Conservation (phyloP, 2,329 filamentous ascomycete genomes). For the Diaporthe ampelina region DNA sequence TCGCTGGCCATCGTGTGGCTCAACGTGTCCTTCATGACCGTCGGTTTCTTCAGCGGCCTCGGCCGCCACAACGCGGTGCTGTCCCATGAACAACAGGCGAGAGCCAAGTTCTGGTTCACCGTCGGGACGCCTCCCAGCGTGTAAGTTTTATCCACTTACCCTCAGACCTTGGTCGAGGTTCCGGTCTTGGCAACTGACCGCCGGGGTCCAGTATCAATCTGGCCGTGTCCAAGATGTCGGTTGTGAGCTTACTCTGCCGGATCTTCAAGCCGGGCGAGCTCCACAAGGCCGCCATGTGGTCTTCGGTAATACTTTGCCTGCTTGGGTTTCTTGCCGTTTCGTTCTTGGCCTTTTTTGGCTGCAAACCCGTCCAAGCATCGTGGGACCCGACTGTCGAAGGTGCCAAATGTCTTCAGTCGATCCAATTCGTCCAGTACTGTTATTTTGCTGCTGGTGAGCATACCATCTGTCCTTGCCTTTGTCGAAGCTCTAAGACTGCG, state of each 20-base stretch:
- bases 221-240: conserved; percentile 25
- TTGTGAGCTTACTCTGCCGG: conserved; percentile 18
- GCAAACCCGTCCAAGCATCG: not conserved
- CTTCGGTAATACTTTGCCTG: conserved; percentile 4
- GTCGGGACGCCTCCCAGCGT: not conserved
- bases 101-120: conserved; percentile 5
- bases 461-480: too few species aligned
- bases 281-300: conserved; percentile 21
- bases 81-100: conserved; percentile 9
- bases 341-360: conserved; percentile 3
- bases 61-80: conserved; percentile 1
- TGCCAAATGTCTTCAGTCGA: conserved; percentile 9
- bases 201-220: not conserved
- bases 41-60: not conserved
- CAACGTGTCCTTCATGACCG: conserved; percentile 8
- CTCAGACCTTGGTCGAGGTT: not conserved
- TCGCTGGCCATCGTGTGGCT: conserved; percentile 14
- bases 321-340: conserved; percentile 9
- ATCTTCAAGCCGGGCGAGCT: conserved; percentile 17
- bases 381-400: conserved; percentile 5
- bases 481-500: not conserved
- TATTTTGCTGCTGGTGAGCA: conserved; percentile 21
- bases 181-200: not conserved
- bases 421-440: conserved; percentile 12
- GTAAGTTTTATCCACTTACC: not conserved